Base-by-base conservation (phyloP, 495 filamentous ascomycete species). In the Entonaema liquescens region DNA sequence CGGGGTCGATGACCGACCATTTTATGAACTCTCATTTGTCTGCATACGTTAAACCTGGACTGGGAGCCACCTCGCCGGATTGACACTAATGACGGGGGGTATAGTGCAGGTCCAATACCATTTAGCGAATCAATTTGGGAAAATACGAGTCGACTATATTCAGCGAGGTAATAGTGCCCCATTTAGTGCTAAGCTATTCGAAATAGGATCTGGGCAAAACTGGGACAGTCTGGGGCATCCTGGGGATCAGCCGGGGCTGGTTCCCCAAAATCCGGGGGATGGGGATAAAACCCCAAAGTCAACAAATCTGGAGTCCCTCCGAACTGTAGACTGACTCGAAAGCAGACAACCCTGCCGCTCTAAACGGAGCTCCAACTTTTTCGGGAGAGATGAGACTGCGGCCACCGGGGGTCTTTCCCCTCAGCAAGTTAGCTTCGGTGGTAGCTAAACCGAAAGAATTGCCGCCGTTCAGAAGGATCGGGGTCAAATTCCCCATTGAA, bases 221-320 rank as follows among this genome's bases (percentile, higher is more conserved):
- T 49, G 61, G 60, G 38, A n/a, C 47, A 58, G 57, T 68, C 64
- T 53, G 68, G 68, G 67, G 67, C 38, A 60, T 23, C 19, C 42
- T 50, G 26, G 53, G 28, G 44, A 36, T 25, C 49, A 50, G 42
- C 52, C 59, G 66, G 68, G 67, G 59, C 53, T 40, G 31, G 2
- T 64, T 73, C 65, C 33, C 61, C 56, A 73, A 73, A 73, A 69
- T 59, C 70, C 47, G 70, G 70, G 70, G 70, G 65, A 65, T 44
- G 62, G 59, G 65, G 69, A 53, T 53, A 29, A 53, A 67, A 62
- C 65, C 60, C 70, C 60, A 57, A 58, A 15, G 17, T 15, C 36
- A 57, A 29, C 56, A 59, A 59, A 35, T 61, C 54, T 29, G 38
- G 60, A 64, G 55, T 49, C n/a, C 21, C 28, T 52, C 52, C 26